Conservation (phyloP, 148 eudicot species). For the Chenopodium album region DNA sequence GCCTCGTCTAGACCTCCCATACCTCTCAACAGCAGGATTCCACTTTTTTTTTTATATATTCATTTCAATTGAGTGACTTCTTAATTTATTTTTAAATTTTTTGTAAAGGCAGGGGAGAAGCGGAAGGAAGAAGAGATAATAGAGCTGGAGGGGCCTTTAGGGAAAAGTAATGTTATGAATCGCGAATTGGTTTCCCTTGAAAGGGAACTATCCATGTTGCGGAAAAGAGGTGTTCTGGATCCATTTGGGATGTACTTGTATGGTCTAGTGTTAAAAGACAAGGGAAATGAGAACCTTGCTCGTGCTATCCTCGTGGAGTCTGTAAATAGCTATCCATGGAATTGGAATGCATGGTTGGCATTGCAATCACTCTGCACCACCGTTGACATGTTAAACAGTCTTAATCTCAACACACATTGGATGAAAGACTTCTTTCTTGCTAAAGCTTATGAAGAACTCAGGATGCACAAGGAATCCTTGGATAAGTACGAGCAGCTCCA, state of each 20-base stretch:
- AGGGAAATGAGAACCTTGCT: conserved; percentile 77
- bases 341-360: conserved; percentile 95
- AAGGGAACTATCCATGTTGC: conserved; percentile 68
- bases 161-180: conserved; percentile 73
- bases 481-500: conserved; percentile 71
- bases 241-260: conserved; percentile 83
- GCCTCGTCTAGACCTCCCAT: not conserved
- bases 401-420: conserved; percentile 80
- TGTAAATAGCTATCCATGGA: conserved; percentile 93
- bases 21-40: not conserved
- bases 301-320: conserved; percentile 80
- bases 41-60: not conserved
- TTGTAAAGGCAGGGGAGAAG: conserved; percentile 88
- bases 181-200: conserved; percentile 77
- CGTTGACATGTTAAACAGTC: conserved; percentile 63
- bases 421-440: conserved; percentile 99
- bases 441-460: conserved; percentile 75
- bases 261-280: conserved; percentile 87
- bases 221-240: conserved; percentile 64
- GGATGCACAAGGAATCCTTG: conserved; percentile 78
- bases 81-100: not conserved
- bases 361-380: conserved; percentile 80
- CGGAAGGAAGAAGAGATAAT: conserved; percentile 96
- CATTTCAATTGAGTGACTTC: not conserved
- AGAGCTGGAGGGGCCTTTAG: conserved; percentile 90